Percentiles rank a stretch among this genome's conserved stretches.
These are phyloP conservation scores for Francoa sonchifolia DNA, from an alignment of 441 rosid genomes.

Conservation along the genomic window DNA sequence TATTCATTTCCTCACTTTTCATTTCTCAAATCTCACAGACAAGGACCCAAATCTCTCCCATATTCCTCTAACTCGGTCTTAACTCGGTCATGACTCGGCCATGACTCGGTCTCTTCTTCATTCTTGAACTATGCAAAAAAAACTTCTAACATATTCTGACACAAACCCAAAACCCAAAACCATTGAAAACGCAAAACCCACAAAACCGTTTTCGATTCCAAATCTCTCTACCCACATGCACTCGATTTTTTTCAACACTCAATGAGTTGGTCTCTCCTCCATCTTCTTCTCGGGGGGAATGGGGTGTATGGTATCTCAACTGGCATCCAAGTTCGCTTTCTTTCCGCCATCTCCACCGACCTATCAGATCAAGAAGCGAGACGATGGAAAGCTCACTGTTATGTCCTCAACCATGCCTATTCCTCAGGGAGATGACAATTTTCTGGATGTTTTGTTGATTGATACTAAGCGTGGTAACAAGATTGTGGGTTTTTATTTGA, in stretches of 20 bases:
- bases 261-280: slow-evolving; percentile 21
- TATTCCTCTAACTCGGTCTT: neutral
- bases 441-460: slow-evolving; percentile 59
- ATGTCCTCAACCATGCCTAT: slow-evolving; percentile 53
- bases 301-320: slow-evolving; percentile 90
- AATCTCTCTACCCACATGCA: slow-evolving; percentile 18
- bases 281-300: slow-evolving; percentile 25
- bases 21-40: neutral
- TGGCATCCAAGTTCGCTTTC: slow-evolving; percentile 97
- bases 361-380: slow-evolving; percentile 55
- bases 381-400: slow-evolving; percentile 59
- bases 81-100: no score
- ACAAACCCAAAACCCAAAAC: slow-evolving; percentile 1
- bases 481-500: slow-evolving; percentile 76
- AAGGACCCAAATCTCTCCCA: neutral
- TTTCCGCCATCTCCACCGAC: slow-evolving; percentile 98
- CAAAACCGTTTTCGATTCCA: neutral
- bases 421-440: slow-evolving; percentile 50
- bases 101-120: slow-evolving; percentile 2
- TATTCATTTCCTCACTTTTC: neutral
- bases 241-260: slow-evolving; percentile 18
- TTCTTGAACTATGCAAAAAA: neutral
- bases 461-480: slow-evolving; percentile 74
- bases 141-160: neutral
- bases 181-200: neutral